Evolutionary conservation across 805 yeast genomes (phyloP).

Genomic region (Cyberlindnera euphorbiiphila): DNA sequence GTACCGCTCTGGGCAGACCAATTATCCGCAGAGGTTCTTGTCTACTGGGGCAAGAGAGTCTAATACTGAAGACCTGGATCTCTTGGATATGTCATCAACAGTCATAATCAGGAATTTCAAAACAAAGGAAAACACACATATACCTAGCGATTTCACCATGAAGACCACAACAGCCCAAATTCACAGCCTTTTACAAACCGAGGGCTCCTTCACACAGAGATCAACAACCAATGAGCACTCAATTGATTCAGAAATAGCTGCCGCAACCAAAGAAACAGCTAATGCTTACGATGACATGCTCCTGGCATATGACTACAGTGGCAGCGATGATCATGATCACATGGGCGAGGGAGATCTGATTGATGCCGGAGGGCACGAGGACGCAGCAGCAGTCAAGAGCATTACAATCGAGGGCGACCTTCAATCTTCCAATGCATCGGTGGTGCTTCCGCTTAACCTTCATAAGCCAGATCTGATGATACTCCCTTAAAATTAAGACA

Average conservation of each 20-base stretch:
- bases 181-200: slow-evolving; percentile 4
- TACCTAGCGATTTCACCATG: background rate
- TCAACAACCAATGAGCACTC: background rate
- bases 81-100: slow-evolving; percentile 3
- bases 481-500: background rate
- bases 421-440: background rate
- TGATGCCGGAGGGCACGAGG: too few relatives aligned
- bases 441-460: slow-evolving; percentile 3
- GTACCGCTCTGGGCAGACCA: slow-evolving; percentile 9
- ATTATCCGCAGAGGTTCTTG: background rate
- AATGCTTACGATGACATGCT: slow-evolving; percentile 21
- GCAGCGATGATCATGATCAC: slow-evolving; percentile 11
- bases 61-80: slow-evolving; percentile 1
- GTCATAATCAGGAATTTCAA: slow-evolving; percentile 1
- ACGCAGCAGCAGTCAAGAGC: too few relatives aligned
- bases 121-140: slow-evolving; percentile 1
- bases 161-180: slow-evolving; percentile 5
- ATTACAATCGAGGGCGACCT: too few relatives aligned
- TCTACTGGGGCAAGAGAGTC: background rate
- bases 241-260: background rate
- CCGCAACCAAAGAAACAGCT: too few relatives aligned
- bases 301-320: slow-evolving; percentile 21
- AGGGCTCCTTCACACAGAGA: too few relatives aligned
- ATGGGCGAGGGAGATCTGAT: too few relatives aligned
- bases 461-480: background rate